A percentile compares a stretch with the other conserved stretches of the same genome.
phyloP scores from a whole-genome alignment of 2,329 filamentous ascomycete species.

The Ascochyta fabae region DNA sequence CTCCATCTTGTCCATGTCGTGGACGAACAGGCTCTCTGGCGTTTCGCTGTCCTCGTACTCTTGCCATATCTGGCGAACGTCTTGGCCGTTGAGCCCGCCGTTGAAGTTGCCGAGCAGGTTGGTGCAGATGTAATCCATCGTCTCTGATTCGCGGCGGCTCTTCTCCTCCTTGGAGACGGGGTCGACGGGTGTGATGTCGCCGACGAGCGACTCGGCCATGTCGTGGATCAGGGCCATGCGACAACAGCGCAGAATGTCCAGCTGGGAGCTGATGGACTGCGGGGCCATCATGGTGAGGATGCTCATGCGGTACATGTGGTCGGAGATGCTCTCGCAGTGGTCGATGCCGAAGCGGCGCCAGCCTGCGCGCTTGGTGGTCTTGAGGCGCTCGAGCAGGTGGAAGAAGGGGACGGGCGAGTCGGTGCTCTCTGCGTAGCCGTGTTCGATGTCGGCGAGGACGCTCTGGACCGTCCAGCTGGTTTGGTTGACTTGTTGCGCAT shows the following conservation, averaged over 20 bases:
- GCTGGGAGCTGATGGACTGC: conserved; percentile 68
- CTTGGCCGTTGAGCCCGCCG: conserved; percentile 70
- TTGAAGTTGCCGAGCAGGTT: conserved; percentile 76
- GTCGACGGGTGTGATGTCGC: conserved; percentile 95
- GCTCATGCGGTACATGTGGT: conserved; percentile 99
- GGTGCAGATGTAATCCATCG: conserved; percentile 88
- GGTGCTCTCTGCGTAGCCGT: conserved; percentile 64
- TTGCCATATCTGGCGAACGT: conserved; percentile 84
- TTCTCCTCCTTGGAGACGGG: conserved; percentile 86
- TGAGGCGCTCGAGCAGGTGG: conserved; percentile 90
- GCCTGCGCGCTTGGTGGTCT: conserved; percentile 95
- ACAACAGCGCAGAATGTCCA: conserved; percentile 84
- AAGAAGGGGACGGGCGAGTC: conserved; percentile 87
- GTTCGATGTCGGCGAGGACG: conserved; percentile 67
- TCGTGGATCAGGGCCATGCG: conserved; percentile 97
- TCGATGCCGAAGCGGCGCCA: conserved; percentile 87
- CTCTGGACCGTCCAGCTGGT: conserved; percentile 53
- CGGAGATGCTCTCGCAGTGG: conserved; percentile 84
- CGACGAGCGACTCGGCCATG: conserved; percentile 94
- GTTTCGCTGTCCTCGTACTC: conserved; percentile 93
- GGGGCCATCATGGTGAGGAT: conserved; percentile 94
- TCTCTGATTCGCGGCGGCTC: conserved; percentile 80
- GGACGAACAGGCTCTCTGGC: conserved; percentile 84
- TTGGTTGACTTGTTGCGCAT: conserved; percentile 30
- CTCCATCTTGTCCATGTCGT: conserved; percentile 98